phyloP scores from a whole-genome alignment of 2,329 filamentous ascomycete species.

The Ceratocystiopsis minuta region DNA sequence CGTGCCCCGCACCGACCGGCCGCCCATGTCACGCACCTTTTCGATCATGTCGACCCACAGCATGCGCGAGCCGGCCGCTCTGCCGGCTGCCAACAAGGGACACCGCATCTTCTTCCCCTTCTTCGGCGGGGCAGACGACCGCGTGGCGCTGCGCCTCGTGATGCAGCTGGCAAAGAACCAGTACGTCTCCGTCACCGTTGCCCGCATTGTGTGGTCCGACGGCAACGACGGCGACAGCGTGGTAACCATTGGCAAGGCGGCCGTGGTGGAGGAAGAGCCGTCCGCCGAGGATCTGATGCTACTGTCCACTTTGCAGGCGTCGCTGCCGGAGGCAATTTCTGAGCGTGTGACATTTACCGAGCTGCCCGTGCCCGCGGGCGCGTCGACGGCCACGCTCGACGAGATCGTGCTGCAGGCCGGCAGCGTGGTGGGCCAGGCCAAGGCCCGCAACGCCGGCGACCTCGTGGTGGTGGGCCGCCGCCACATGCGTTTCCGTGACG shows the following conservation, averaged over 20 bases:
- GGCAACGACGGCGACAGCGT: slow-evolving; percentile 6
- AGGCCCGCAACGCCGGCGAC: slow-evolving; percentile 49
- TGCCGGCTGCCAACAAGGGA: slow-evolving; percentile 45
- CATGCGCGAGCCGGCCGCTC: slow-evolving; percentile 34
- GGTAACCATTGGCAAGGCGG: slow-evolving; percentile 3
- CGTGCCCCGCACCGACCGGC: slow-evolving; percentile 16
- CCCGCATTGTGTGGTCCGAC: slow-evolving; percentile 30
- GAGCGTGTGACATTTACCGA: slow-evolving; percentile 29
- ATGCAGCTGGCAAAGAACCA: slow-evolving; percentile 69
- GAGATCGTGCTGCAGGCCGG: slow-evolving; percentile 35
- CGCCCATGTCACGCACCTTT: slow-evolving; percentile 26
- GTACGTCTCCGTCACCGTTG: slow-evolving; percentile 60
- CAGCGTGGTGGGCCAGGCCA: slow-evolving; percentile 34
- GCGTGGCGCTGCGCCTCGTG: slow-evolving; percentile 59
- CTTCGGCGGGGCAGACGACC: slow-evolving; percentile 69
- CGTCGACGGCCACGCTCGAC: slow-evolving; percentile 20
- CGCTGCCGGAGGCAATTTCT: slow-evolving; percentile 16
- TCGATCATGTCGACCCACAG: slow-evolving; percentile 43
- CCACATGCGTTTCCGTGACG: slow-evolving; percentile 16
- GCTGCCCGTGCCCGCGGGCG: slow-evolving; percentile 20
- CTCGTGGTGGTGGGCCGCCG: slow-evolving; percentile 48
- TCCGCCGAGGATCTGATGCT: slow-evolving; percentile 19
- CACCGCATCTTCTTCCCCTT: slow-evolving; percentile 82
- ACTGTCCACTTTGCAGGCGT: slow-evolving; percentile 17
- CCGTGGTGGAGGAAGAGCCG: slow-evolving; percentile 11